Evolutionary conservation across 2,329 filamentous ascomycete genomes (phyloP).

Genomic region (Clonostachys chloroleuca): DNA sequence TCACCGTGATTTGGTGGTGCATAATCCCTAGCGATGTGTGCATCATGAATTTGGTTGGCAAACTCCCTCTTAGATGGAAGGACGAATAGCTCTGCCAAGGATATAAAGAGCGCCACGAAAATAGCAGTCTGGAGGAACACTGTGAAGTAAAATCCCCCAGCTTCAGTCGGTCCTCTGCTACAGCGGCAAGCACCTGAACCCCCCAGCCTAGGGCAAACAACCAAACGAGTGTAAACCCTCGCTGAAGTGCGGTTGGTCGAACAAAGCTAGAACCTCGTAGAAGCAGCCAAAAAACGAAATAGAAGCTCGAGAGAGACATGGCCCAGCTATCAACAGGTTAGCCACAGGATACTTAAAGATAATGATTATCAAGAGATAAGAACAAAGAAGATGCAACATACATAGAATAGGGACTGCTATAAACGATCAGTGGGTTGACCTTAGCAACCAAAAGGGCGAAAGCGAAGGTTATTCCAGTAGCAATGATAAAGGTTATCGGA

Average conservation of each 20-base stretch:
- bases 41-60: slow-evolving; percentile 51
- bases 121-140: slow-evolving; percentile 75
- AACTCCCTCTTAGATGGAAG: slow-evolving; percentile 70
- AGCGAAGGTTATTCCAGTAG: slow-evolving; percentile 65
- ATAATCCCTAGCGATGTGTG: slow-evolving; percentile 35
- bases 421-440: slow-evolving; percentile 85
- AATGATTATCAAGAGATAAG: neutral
- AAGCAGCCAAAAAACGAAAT: slow-evolving; percentile 78
- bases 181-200: slow-evolving; percentile 65
- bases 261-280: slow-evolving; percentile 73
- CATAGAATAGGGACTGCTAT: slow-evolving; percentile 82
- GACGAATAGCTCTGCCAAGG: slow-evolving; percentile 75
- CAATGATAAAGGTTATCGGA: slow-evolving; percentile 67
- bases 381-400: slow-evolving; percentile 19
- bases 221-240: slow-evolving; percentile 80
- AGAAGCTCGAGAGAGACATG: slow-evolving; percentile 80
- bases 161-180: slow-evolving; percentile 71
- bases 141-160: slow-evolving; percentile 76
- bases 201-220: slow-evolving; percentile 73
- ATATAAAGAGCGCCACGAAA: slow-evolving; percentile 70
- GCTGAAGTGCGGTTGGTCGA: slow-evolving; percentile 80
- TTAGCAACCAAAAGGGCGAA: slow-evolving; percentile 74
- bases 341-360: neutral
- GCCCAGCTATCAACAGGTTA: slow-evolving; percentile 52
- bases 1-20: neutral